A percentile compares a stretch with the other conserved stretches of the same genome.
These are phyloP conservation scores for Colletotrichum navitas DNA, from an alignment of 2,329 filamentous ascomycete species.

Conservation along the genomic window DNA sequence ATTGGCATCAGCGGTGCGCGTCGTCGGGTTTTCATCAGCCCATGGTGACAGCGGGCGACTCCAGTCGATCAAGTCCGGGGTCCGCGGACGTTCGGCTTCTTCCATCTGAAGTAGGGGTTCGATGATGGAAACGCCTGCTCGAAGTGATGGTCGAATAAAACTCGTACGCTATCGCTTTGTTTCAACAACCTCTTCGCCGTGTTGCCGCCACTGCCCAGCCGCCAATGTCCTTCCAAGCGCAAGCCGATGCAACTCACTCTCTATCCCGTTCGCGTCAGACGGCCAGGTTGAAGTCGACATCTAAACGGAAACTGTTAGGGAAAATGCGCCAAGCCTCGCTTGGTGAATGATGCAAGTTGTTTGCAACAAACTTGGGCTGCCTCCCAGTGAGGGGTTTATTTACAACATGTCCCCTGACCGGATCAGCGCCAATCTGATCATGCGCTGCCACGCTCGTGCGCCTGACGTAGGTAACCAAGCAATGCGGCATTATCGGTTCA, in stretches of 20 bases:
- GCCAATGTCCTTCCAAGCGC: not conserved
- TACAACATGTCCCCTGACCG: slow-evolving; percentile 24
- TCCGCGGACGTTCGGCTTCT: slow-evolving; percentile 25
- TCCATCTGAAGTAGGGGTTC: slow-evolving; percentile 28
- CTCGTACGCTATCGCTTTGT: not conserved
- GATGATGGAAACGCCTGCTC: not conserved
- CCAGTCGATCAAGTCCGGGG: slow-evolving; percentile 40
- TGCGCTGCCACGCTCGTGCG: slow-evolving; percentile 37
- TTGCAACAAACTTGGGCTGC: slow-evolving; percentile 18
- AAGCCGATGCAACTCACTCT: slow-evolving; percentile 7
- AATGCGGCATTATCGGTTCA: slow-evolving; percentile 15
- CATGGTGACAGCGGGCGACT: slow-evolving; percentile 38
- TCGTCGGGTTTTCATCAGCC: slow-evolving; percentile 22
- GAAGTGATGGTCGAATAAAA: not conserved
- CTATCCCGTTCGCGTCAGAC: not conserved
- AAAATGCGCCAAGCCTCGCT: too few species aligned
- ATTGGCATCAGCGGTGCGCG: not conserved
- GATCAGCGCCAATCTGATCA: slow-evolving; percentile 32
- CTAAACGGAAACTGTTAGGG: not conserved
- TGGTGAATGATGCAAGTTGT: not conserved
- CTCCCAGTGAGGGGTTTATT: slow-evolving; percentile 40
- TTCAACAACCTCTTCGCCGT: not conserved
- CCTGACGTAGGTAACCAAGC: slow-evolving; percentile 18
- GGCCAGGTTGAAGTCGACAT: not conserved
- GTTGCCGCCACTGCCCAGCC: slow-evolving; percentile 8